Base-by-base conservation (phyloP, 495 filamentous ascomycete genomes). In the Xylaria sp. region DNA sequence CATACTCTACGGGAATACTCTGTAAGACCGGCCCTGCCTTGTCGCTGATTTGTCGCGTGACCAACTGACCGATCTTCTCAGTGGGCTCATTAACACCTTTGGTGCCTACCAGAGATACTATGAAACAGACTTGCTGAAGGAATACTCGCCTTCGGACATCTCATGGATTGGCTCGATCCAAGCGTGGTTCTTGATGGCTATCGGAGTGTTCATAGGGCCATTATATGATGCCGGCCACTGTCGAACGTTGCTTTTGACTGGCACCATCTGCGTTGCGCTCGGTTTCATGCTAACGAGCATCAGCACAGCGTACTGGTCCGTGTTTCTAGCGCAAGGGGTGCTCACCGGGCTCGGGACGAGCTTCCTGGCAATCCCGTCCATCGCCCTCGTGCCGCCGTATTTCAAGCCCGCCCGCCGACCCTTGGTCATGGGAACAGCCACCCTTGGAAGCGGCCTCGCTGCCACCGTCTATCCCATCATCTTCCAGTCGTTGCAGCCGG, bases 201-300 rank as follows among this genome's bases (percentile, higher is more conserved):
- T 79, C 48, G 74, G 77, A 19, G 73, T 75, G 11, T 19, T 80
- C 17, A 68, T 70, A 65, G 78, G 78, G 12, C 74, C 72, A 15
- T 52, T 75, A 19, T 78, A 73, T 64, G 76, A 78, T 65, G 72
- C 71, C 3, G 76, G 76, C 44, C 53, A 77, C 72, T 73, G 69
- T 68, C 61, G 41, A 29, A 67, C 63, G 1, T 61, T 80, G n/a
- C 69, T 65, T 15, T 12, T 61, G 19, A 33, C 50, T 1, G 78
- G 78, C 31, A 70, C 73, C 0, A 46, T 72, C 53, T 67, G 75
- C 57, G 69, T 76, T 52, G 83, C 91, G 61, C 89, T 92, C 62
- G 90, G 90, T n/a, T 77, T 93, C 14, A 91, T 92, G 89, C 91
- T 92, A 89, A 87, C 90, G 2, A 87, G 83, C 21, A 72, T 91